Conservation (phyloP, 2,329 filamentous ascomycete species). For the Pseudocercospora pini-densiflorae region DNA sequence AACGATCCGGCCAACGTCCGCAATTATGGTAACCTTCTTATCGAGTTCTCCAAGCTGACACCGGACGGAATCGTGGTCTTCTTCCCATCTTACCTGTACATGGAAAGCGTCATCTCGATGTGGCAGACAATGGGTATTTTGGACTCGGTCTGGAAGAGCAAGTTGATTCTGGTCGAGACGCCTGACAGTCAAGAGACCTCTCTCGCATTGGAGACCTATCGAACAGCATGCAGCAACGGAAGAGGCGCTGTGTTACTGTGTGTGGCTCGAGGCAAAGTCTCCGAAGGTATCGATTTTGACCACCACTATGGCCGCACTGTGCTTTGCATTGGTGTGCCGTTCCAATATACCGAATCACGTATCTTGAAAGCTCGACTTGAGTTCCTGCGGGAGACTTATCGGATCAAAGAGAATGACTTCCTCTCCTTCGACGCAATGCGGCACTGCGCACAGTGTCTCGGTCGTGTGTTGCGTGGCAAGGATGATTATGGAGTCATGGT, state of each 20-base stretch:
- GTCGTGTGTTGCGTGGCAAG: conserved; percentile 91
- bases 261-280: conserved; percentile 95
- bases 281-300: conserved; percentile 98
- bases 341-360: conserved; percentile 97
- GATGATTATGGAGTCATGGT: conserved; percentile 99
- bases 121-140: conserved; percentile 99
- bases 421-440: conserved; percentile 99
- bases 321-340: conserved; percentile 93
- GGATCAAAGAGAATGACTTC: conserved; percentile 96
- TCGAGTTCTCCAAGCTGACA: conserved; percentile 94
- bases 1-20: conserved; percentile 97
- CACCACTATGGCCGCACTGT: conserved; percentile 97
- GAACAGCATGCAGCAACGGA: conserved; percentile 96
- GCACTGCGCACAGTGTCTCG: conserved; percentile 95
- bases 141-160: conserved; percentile 99
- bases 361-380: conserved; percentile 95
- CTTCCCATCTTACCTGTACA: conserved; percentile 98
- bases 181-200: conserved; percentile 97
- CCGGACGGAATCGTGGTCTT: conserved; percentile 99
- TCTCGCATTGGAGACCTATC: conserved; percentile 91
- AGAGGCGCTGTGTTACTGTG: conserved; percentile 91
- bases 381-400: conserved; percentile 95
- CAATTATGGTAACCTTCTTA: conserved; percentile 91
- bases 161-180: conserved; percentile 96
- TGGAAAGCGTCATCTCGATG: conserved; percentile 99